Conservation (phyloP, 2,329 filamentous ascomycete genomes). For the Diaporthe ilicicola region DNA sequence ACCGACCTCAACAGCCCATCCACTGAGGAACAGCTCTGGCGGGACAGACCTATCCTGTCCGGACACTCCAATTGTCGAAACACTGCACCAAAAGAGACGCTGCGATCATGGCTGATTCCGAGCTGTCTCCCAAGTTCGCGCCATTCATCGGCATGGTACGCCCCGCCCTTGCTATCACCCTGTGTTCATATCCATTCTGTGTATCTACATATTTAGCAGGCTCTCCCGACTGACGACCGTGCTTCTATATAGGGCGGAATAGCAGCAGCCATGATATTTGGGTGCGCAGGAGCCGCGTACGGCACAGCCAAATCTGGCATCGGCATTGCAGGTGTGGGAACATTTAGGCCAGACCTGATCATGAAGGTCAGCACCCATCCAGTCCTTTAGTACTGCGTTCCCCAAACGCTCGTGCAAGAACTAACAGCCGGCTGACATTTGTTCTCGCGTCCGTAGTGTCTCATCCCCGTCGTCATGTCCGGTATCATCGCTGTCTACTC, state of each 20-base stretch:
- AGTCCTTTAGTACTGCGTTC: neutral
- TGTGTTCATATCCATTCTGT: neutral
- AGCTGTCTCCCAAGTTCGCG: slow-evolving; percentile 80
- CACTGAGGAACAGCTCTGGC: neutral
- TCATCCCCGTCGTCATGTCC: slow-evolving; percentile 95
- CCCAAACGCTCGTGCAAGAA: neutral
- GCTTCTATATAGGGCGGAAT: slow-evolving; percentile 70
- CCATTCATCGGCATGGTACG: slow-evolving; percentile 89
- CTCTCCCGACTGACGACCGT: slow-evolving; percentile 33
- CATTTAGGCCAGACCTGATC: slow-evolving; percentile 85
- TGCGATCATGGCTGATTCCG: slow-evolving; percentile 61
- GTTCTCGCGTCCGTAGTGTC: slow-evolving; percentile 60
- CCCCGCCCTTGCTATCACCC: slow-evolving; percentile 38
- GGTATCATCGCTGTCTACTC: slow-evolving; percentile 99
- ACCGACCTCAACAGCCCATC: neutral
- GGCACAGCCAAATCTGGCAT: slow-evolving; percentile 90
- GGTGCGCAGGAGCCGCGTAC: slow-evolving; percentile 83
- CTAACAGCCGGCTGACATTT: slow-evolving; percentile 1
- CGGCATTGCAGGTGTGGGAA: slow-evolving; percentile 85
- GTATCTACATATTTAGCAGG: neutral
- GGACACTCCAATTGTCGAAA: neutral
- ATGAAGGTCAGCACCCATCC: slow-evolving; percentile 75
- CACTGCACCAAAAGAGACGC: neutral
- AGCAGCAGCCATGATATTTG: slow-evolving; percentile 83
- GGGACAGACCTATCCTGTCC: neutral